Conservation (phyloP, 1,139 yeast genomes). For the Hanseniaspora gamundiae region DNA sequence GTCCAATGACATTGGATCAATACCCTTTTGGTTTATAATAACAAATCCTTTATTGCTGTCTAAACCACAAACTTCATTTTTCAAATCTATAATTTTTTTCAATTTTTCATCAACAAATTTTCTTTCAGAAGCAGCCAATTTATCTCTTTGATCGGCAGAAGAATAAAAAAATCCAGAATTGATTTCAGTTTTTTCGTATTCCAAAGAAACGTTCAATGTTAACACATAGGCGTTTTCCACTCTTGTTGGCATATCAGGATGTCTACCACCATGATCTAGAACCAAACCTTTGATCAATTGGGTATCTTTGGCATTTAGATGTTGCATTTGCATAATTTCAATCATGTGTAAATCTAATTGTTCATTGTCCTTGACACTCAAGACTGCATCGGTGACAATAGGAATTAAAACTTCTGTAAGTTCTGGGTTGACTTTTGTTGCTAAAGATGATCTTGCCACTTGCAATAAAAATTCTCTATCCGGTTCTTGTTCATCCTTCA, state of each 20-base stretch:
- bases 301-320: conserved; percentile 75
- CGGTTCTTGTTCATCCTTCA: conserved; percentile 25
- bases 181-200: conserved; percentile 96
- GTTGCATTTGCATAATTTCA: conserved; percentile 98
- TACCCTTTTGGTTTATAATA: conserved; percentile 95
- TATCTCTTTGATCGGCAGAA: conserved; percentile 91
- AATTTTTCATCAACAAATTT: conserved; percentile 90
- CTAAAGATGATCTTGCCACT: conserved; percentile 80
- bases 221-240: conserved; percentile 75
- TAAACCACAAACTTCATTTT: conserved; percentile 79
- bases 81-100: conserved; percentile 80
- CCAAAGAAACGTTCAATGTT: conserved; percentile 85
- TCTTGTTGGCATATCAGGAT: conserved; percentile 95
- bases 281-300: conserved; percentile 79
- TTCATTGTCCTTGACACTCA: conserved; percentile 50
- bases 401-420: conserved; percentile 77
- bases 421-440: conserved; percentile 73
- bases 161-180: conserved; percentile 94
- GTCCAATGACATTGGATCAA: conserved; percentile 96
- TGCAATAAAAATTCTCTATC: conserved; percentile 84
- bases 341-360: conserved; percentile 89
- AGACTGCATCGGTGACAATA: conserved; percentile 91
- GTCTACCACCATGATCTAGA: conserved; percentile 96
- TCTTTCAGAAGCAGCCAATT: conserved; percentile 87
- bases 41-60: conserved; percentile 74